phyloP scores from a whole-genome alignment of 2,329 filamentous ascomycete species.

The Colletotrichum destructivum region DNA sequence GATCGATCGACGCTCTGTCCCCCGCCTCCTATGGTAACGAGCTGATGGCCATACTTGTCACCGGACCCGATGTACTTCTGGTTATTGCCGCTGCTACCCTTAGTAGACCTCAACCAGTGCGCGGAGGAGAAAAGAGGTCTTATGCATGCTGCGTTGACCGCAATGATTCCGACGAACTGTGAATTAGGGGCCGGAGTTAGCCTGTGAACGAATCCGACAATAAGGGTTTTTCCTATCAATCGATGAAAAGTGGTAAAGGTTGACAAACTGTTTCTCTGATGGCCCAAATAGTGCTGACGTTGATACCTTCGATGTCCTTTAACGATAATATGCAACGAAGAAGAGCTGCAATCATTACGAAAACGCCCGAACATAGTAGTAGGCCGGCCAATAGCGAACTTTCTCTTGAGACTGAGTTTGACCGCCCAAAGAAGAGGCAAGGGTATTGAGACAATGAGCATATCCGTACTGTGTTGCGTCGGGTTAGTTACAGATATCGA shows the following conservation, averaged over 20 bases:
- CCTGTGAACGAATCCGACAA: neutral
- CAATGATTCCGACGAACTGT: slow-evolving; percentile 61
- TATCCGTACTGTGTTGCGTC: slow-evolving; percentile 53
- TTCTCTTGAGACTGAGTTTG: slow-evolving; percentile 54
- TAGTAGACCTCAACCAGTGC: slow-evolving; percentile 53
- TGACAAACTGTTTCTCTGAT: slow-evolving; percentile 57
- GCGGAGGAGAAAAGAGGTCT: slow-evolving; percentile 56
- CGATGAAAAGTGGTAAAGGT: neutral
- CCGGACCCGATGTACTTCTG: slow-evolving; percentile 44
- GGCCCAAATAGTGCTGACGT: slow-evolving; percentile 58
- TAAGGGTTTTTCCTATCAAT: too few species aligned
- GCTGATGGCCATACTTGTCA: slow-evolving; percentile 46
- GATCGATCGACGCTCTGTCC: slow-evolving; percentile 36
- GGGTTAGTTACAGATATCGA: neutral
- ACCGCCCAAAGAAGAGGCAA: slow-evolving; percentile 58
- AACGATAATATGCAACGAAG: slow-evolving; percentile 59
- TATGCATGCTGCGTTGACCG: slow-evolving; percentile 58
- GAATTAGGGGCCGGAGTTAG: neutral
- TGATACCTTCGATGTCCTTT: slow-evolving; percentile 53
- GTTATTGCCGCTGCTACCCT: slow-evolving; percentile 49
- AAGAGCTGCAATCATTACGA: slow-evolving; percentile 59
- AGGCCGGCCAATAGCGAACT: slow-evolving; percentile 55
- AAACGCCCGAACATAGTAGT: slow-evolving; percentile 60
- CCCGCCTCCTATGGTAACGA: slow-evolving; percentile 48
- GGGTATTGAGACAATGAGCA: slow-evolving; percentile 57